Conservation (phyloP, 177 flowering plant species). For the Vitis hybrid region DNA sequence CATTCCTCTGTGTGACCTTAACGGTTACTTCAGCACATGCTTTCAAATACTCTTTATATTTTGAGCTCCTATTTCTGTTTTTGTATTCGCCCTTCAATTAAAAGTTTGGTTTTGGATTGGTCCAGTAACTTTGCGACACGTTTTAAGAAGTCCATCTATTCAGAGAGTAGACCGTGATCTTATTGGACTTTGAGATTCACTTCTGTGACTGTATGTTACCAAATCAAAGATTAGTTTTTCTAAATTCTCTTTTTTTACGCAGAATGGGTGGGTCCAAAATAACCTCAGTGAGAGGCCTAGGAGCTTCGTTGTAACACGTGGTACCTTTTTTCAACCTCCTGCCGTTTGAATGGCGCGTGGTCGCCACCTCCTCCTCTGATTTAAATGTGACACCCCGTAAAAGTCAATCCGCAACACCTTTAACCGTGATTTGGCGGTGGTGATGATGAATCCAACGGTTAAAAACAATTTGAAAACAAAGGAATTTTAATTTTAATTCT, state of each 20-base stretch:
- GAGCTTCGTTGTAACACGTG: slow-evolving; percentile 1
- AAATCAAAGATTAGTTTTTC: neutral
- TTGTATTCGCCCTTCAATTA: neutral
- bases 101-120: neutral
- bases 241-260: neutral
- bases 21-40: slow-evolving; percentile 37
- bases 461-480: too few relatives aligned
- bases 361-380: neutral
- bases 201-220: too few relatives aligned
- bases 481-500: too few relatives aligned
- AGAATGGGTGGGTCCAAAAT: too few relatives aligned
- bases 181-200: too few relatives aligned
- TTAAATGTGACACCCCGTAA: too few relatives aligned
- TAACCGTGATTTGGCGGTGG: too few relatives aligned
- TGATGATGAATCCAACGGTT: too few relatives aligned
- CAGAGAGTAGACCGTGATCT: too few relatives aligned
- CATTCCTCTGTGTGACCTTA: slow-evolving; percentile 24
- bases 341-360: neutral
- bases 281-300: neutral
- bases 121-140: neutral
- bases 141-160: too few relatives aligned
- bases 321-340: neutral
- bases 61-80: neutral
- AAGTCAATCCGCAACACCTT: too few relatives aligned
- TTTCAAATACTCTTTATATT: slow-evolving; percentile 18